These are phyloP conservation scores for Wickerhamomyces chaumierensis DNA, from an alignment of 805 yeast genomes.

Conservation along the genomic window DNA sequence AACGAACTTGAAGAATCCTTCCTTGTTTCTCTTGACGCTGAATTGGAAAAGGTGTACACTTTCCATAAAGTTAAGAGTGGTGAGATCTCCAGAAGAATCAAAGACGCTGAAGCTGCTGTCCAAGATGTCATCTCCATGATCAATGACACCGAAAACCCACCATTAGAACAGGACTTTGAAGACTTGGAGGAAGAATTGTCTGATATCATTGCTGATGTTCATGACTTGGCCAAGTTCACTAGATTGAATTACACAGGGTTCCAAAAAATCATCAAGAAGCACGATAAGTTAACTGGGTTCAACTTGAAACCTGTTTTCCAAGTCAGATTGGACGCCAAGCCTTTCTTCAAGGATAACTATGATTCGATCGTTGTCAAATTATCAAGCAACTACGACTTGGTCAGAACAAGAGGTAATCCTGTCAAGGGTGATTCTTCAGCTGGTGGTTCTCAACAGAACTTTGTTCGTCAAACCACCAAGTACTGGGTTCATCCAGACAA, in stretches of 20 bases:
- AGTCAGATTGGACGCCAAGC: conserved; percentile 84
- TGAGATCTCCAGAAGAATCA: conserved; percentile 77
- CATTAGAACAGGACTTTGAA: conserved; percentile 59
- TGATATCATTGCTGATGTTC: conserved; percentile 93
- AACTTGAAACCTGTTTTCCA: conserved; percentile 86
- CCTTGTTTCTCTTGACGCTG: conserved; percentile 59
- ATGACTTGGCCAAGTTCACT: conserved; percentile 89
- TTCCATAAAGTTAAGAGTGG: conserved; percentile 82
- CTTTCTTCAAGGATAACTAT: conserved; percentile 91
- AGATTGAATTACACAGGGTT: conserved; percentile 93
- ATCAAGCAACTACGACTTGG: conserved; percentile 81
- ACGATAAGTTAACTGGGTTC: conserved; percentile 79
- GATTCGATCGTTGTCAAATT: conserved; percentile 82
- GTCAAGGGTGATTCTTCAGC: conserved; percentile 91
- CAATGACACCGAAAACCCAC: conserved; percentile 31
- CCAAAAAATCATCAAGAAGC: conserved; percentile 93
- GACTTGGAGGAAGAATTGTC: conserved; percentile 65
- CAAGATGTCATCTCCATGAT: conserved; percentile 50
- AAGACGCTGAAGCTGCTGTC: conserved; percentile 68
- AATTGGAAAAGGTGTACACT: conserved; percentile 85
- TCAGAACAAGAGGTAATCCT: conserved; percentile 93
- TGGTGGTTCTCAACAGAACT: conserved; percentile 97
- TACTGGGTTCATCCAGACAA: conserved; percentile 99
- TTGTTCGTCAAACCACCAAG: conserved; percentile 96
- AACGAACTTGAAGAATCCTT: conserved; percentile 75